These are phyloP conservation scores for Leptosphaerulina australis DNA, from an alignment of 2,329 filamentous ascomycete genomes.

Conservation along the genomic window DNA sequence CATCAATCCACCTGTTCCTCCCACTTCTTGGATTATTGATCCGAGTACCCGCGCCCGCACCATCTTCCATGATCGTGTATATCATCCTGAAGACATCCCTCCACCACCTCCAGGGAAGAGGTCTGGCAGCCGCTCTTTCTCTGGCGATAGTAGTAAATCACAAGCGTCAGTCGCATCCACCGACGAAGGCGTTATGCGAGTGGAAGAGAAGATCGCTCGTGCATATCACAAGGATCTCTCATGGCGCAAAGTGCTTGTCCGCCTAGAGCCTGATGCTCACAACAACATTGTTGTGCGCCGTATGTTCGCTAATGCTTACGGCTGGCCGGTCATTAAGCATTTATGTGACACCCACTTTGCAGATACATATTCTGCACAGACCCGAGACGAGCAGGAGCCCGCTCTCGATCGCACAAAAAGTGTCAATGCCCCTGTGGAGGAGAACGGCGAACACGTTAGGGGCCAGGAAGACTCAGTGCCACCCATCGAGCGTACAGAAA, in stretches of 20 bases:
- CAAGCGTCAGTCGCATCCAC: slow-evolving; percentile 36
- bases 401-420: slow-evolving; percentile 72
- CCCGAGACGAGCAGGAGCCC: slow-evolving; percentile 70
- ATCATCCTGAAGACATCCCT: slow-evolving; percentile 92
- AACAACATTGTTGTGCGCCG: slow-evolving; percentile 97
- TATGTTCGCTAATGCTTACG: slow-evolving; percentile 96
- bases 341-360: slow-evolving; percentile 93
- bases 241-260: slow-evolving; percentile 96
- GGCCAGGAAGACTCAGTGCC: slow-evolving; percentile 48
- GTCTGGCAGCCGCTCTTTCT: slow-evolving; percentile 45
- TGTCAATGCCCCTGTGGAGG: slow-evolving; percentile 61
- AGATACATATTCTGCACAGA: slow-evolving; percentile 69
- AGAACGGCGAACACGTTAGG: slow-evolving; percentile 70
- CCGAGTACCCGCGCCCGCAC: slow-evolving; percentile 81
- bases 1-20: slow-evolving; percentile 85
- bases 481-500: slow-evolving; percentile 51
- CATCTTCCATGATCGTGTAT: slow-evolving; percentile 96
- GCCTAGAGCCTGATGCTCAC: slow-evolving; percentile 94
- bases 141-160: slow-evolving; percentile 42
- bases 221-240: slow-evolving; percentile 90
- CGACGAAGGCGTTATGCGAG: slow-evolving; percentile 73
- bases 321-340: slow-evolving; percentile 96
- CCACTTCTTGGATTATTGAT: slow-evolving; percentile 80
- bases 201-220: slow-evolving; percentile 96
- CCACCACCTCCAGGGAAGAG: slow-evolving; percentile 66